Conservation (phyloP, 176 grass and related monocot species). For the Otatea glauca region DNA sequence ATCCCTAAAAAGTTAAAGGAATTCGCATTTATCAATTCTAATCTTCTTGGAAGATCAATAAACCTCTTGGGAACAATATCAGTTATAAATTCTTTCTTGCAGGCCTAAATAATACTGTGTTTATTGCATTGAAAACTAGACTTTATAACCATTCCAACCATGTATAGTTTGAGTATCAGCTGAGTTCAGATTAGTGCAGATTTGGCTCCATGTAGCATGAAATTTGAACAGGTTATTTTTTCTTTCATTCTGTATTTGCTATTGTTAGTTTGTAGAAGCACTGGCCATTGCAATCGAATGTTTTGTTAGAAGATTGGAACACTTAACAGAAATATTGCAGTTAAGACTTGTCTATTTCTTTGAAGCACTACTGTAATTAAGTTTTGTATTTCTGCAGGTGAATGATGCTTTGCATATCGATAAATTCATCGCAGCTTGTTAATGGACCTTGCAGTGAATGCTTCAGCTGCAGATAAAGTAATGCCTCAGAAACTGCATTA, state of each 20-base stretch:
- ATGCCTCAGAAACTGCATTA: slow-evolving; percentile 78
- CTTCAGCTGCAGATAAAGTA: slow-evolving; percentile 51
- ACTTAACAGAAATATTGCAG: slow-evolving; percentile 1
- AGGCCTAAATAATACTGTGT: not conserved
- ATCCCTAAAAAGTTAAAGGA: slow-evolving; percentile 18
- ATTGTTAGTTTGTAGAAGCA: not conserved
- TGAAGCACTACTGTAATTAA: slow-evolving; percentile 31
- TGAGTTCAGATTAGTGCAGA: not conserved
- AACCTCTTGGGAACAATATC: not conserved
- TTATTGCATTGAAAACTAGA: not conserved
- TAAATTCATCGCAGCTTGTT: slow-evolving; percentile 58
- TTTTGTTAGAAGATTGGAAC: not conserved
- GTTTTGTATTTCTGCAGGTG: slow-evolving; percentile 56
- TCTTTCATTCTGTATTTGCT: not conserved
- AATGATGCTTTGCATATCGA: slow-evolving; percentile 68
- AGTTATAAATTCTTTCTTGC: not conserved
- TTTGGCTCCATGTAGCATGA: not conserved
- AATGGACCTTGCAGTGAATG: slow-evolving; percentile 63
- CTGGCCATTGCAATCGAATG: not conserved
- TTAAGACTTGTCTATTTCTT: not conserved
- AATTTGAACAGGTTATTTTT: not conserved
- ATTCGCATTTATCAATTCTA: not conserved
- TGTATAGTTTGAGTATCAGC: slow-evolving; percentile 15
- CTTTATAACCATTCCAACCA: slow-evolving; percentile 7
- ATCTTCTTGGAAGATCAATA: not conserved